Conservation (phyloP, 2,329 filamentous ascomycete genomes). For the Trichoderma atroviride region DNA sequence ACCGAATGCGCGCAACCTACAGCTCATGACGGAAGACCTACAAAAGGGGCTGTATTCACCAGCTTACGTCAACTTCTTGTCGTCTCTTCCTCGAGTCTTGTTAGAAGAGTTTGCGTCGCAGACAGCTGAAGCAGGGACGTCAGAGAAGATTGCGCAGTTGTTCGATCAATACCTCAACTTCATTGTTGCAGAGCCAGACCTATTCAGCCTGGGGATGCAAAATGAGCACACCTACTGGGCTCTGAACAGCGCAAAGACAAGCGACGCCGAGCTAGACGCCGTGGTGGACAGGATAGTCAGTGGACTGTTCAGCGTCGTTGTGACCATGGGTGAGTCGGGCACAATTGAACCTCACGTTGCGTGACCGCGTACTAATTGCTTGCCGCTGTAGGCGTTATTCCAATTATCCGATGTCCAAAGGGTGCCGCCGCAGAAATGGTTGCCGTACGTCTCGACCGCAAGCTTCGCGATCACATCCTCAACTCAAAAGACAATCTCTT, state of each 20-base stretch:
- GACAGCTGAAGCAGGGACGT: constrained; percentile 79
- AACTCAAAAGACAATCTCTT: constrained; percentile 99
- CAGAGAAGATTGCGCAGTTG: constrained; percentile 87
- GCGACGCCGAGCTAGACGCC: constrained; percentile 84
- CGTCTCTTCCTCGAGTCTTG: constrained; percentile 84
- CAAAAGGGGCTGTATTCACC: constrained; percentile 87
- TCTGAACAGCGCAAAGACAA: constrained; percentile 90
- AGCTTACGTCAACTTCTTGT: constrained; percentile 96
- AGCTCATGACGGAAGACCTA: constrained; percentile 82
- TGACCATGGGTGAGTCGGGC: constrained; percentile 79
- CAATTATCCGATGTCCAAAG: constrained; percentile 92
- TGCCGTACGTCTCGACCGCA: constrained; percentile 89
- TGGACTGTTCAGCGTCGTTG: constrained; percentile 94
- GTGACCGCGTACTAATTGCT: constrained; percentile 5
- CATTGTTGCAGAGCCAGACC: constrained; percentile 89
- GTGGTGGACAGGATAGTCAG: constrained; percentile 91
- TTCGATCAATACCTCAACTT: constrained; percentile 99
- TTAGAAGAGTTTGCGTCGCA: constrained; percentile 94
- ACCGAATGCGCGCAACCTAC: constrained; percentile 77
- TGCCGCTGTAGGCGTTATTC: constrained; percentile 69
- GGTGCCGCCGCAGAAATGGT: constrained; percentile 93
- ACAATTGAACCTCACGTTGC: not conserved
- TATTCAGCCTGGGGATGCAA: constrained; percentile 92
- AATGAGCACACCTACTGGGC: constrained; percentile 92
- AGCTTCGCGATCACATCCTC: constrained; percentile 91